Conservation (phyloP, 495 filamentous ascomycete species). For the Tuber brumale region DNA sequence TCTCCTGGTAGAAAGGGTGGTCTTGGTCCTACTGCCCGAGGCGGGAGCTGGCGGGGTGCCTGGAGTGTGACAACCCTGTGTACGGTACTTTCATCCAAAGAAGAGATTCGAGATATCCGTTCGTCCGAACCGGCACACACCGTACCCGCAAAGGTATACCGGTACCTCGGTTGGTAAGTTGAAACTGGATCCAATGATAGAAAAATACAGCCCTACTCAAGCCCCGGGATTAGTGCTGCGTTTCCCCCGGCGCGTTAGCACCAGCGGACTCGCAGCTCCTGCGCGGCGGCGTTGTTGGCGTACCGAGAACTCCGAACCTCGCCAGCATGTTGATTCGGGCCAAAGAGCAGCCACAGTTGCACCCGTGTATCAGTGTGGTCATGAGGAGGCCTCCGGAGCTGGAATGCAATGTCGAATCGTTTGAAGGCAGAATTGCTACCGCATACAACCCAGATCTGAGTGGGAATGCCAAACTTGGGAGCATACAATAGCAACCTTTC, state of each 20-base stretch:
- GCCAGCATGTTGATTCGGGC: neutral
- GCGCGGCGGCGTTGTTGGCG: neutral
- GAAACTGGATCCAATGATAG: neutral
- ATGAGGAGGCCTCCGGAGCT: neutral
- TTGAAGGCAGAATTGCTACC: neutral
- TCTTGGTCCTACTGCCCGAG: neutral
- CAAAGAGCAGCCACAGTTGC: neutral
- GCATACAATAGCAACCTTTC: neutral
- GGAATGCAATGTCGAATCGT: neutral
- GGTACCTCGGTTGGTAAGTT: neutral
- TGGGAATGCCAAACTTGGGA: constrained; percentile 8
- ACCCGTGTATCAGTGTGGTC: neutral
- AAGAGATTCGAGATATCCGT: neutral
- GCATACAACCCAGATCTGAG: neutral
- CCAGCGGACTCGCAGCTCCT: neutral
- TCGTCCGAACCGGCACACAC: neutral
- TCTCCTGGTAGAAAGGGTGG: neutral
- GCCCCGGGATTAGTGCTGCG: neutral
- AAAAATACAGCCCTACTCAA: neutral
- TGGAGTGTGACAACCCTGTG: neutral
- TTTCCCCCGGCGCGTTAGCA: neutral
- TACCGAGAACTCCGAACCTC: neutral
- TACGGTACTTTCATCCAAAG: neutral
- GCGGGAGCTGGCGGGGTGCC: neutral
- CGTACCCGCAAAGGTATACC: neutral